Evolutionary conservation across 2,329 filamentous ascomycete genomes (phyloP).

Genomic region (Erysiphe neolycopersici): DNA sequence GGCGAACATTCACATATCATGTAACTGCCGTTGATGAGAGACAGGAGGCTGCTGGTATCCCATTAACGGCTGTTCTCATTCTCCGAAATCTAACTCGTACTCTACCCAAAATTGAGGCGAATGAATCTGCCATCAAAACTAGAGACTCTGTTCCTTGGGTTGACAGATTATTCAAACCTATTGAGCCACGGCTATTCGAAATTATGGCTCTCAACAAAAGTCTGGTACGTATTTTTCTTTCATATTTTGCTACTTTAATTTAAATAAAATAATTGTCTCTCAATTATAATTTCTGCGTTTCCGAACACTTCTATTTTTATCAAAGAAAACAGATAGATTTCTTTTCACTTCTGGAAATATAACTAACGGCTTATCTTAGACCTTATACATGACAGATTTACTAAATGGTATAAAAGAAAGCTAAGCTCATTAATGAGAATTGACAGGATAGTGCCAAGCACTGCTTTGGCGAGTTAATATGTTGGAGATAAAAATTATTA

Average conservation of each 20-base stretch:
- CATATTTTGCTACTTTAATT: not conserved
- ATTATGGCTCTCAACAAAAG: slow-evolving; percentile 42
- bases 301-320: no score
- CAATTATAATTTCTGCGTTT: no score
- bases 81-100: slow-evolving; percentile 53
- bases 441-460: no score
- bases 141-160: slow-evolving; percentile 34
- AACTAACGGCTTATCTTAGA: not conserved
- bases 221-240: slow-evolving; percentile 19
- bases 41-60: slow-evolving; percentile 45
- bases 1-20: slow-evolving; percentile 25
- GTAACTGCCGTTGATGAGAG: slow-evolving; percentile 28
- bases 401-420: slow-evolving; percentile 1
- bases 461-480: no score
- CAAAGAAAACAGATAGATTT: no score
- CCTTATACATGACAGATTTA: slow-evolving; percentile 1
- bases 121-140: slow-evolving; percentile 24
- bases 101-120: slow-evolving; percentile 30
- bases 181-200: slow-evolving; percentile 37
- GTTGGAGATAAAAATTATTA: no score
- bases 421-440: not conserved
- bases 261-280: not conserved
- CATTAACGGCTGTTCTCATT: slow-evolving; percentile 52
- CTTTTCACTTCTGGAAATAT: not conserved
- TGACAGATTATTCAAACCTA: slow-evolving; percentile 37